Evolutionary conservation across 345 rosid species (phyloP), one percentile per base, ranked within the genome.

Genomic region (Murraya paniculata): DNA sequence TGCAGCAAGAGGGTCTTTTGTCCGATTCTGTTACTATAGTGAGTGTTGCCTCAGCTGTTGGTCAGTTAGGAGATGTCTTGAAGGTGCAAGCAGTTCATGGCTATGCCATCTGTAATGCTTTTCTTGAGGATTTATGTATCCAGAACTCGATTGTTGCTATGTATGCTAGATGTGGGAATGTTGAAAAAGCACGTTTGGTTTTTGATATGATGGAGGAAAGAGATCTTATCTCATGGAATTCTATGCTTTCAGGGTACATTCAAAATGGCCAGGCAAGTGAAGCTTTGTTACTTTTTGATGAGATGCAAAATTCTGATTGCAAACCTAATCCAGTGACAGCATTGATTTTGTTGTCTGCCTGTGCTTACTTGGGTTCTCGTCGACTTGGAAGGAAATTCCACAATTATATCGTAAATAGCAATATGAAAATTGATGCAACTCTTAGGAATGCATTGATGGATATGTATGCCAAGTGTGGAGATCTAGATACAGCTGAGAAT

Each of bases 401-500:
- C 8, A 57, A 82, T 48, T 80, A 71, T 79, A 66, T 84, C 38
- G 55, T 80, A 68, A 64, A 79, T 16, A 78, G 76, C 64, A 86
- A 74, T 28, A 82, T 79, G 30, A 74, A 79, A 35, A 78, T 85
- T 19, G 82, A 88, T 69, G 58, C 76, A 48, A 81, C 60, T 78
- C 84, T 89, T 21, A 31, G 72, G 62, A 89, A 82, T 81, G 88
- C 93, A 39, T 35, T 89, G 81, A 79, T 85, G 61, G 89, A 85
- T 78, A 87, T 87, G 91, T 87, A 88, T 71, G 90, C 88, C 4
- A 91, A 89, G 81, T 88, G 90, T 75, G 91, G 95, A 50, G 88
- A 89, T 68, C 79, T 91, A 53, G 80, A 80, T 31, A 82, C 89
- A 24, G 86, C 89, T 38, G 67, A 76, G 74, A 74, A 28, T 25